Base-by-base conservation (phyloP, 768 basidiomycete species). In the Suillus placidus region DNA sequence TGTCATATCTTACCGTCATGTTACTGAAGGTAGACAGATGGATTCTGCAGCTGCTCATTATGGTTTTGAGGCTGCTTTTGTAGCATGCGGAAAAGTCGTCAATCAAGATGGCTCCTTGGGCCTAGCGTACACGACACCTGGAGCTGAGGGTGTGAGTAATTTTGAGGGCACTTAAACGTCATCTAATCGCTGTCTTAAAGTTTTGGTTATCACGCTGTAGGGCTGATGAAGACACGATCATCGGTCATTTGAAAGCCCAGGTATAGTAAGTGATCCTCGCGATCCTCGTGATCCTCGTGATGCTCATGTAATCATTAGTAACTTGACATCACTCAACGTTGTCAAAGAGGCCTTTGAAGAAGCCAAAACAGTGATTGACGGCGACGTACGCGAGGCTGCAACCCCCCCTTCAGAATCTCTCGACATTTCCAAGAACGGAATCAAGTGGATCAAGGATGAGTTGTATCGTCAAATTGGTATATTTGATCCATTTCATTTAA, bases 221-320 rank as follows among this genome's bases (percentile, higher is more conserved):
- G 26, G 35, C 60, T 12, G 60, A 61, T 16, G 37, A 32, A 20
- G 35, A 61, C 32, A 61, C 60, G 1, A 61, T 61, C 30, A 61
- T 61, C 20, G n/a, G 60, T 9, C 38, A 61, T 43, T 32, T 61
- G 26, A 61, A 61, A 43, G 40, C 60, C 4, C 60, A 61, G 6
- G 40, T 61, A 42, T 61, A 61, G 67, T 68, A 52, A 54, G 67
- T 47, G 3, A n/a, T n/a, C n/a, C n/a, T n/a, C n/a, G n/a, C n/a
- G n/a, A n/a, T n/a, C n/a, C n/a, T 5, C 18, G 4, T n/a, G 0
- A n/a, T 32, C 10, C 6, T 43, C 16, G 2, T 1, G 18, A 43
- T 20, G 3, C 20, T 47, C n/a, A 47, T 47, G 1, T 12, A 47
- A 47, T 10, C n/a, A 9, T 12, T 12, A 49, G 47, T 23, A 49